Evolutionary conservation across 2,329 filamentous ascomycete genomes (phyloP).

Genomic region (Alternaria ventricosa): DNA sequence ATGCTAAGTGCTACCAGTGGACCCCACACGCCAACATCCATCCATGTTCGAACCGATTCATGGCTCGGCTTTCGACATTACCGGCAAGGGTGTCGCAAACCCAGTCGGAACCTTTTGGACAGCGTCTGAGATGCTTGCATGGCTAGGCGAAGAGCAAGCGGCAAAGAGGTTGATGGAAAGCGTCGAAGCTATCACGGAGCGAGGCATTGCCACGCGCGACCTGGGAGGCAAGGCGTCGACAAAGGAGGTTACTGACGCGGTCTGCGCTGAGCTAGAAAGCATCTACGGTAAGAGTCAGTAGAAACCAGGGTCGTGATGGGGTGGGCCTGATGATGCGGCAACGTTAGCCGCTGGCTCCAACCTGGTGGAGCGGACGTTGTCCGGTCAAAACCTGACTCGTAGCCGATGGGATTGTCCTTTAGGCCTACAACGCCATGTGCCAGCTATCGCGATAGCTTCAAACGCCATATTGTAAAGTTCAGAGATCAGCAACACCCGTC

Average conservation of each 20-base stretch:
- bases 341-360: background rate
- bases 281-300: constrained; percentile 7
- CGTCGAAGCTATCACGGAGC: constrained; percentile 61
- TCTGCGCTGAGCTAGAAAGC: constrained; percentile 48
- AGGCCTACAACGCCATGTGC: background rate
- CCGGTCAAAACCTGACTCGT: background rate
- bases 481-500: background rate
- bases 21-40: constrained; percentile 66
- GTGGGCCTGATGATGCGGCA: background rate
- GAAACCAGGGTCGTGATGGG: background rate
- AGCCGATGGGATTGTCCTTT: background rate
- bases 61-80: constrained; percentile 65
- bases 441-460: background rate
- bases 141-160: constrained; percentile 63
- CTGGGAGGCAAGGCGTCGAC: constrained; percentile 57
- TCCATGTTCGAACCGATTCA: constrained; percentile 69
- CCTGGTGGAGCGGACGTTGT: background rate
- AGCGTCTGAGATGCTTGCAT: constrained; percentile 63
- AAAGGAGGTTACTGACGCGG: constrained; percentile 53
- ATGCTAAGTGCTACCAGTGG: constrained; percentile 49
- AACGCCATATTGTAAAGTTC: background rate
- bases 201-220: constrained; percentile 61
- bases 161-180: constrained; percentile 58
- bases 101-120: constrained; percentile 67
- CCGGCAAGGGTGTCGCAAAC: constrained; percentile 63